Evolutionary conservation across 345 rosid species (phyloP).

Genomic region (Isatis tinctoria): DNA sequence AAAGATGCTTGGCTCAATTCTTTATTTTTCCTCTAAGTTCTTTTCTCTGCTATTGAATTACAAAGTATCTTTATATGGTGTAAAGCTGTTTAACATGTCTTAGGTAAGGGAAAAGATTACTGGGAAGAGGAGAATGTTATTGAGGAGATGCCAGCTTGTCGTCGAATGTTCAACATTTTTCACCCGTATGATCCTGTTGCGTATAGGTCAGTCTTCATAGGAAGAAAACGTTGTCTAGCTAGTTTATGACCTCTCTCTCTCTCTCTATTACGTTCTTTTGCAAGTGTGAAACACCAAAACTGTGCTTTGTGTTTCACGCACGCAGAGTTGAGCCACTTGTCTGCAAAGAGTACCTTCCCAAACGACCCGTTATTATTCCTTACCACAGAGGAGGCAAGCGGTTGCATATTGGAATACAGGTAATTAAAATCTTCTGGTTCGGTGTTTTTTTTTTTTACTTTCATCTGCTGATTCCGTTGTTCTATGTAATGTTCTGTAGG

Average conservation of each 20-base stretch:
- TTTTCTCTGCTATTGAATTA: background rate
- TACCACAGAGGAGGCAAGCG: conserved; percentile 97
- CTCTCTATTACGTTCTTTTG: background rate
- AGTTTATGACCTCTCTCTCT: background rate
- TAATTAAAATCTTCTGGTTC: conserved; percentile 18
- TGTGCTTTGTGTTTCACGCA: conserved; percentile 6
- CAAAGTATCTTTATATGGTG: background rate
- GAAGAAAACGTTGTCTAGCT: background rate
- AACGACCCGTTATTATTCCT: conserved; percentile 85
- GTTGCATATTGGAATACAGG: conserved; percentile 94
- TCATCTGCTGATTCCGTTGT: background rate
- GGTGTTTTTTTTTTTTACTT: background rate
- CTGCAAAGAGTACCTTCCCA: conserved; percentile 63
- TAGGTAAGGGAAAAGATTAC: conserved; percentile 86
- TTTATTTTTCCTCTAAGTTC: background rate
- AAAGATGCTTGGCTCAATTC: background rate
- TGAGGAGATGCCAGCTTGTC: conserved; percentile 97
- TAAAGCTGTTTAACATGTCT: conserved; percentile 3
- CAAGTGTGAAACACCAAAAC: conserved; percentile 1
- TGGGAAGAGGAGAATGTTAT: conserved; percentile 73
- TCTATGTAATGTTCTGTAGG: conserved; percentile 38
- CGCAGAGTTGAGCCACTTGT: conserved; percentile 90
- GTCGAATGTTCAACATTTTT: conserved; percentile 95
- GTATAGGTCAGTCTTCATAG: conserved; percentile 57
- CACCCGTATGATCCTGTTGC: conserved; percentile 99